Conservation (phyloP, 2,329 filamentous ascomycete species). For the Sporothrix dimorphospora region DNA sequence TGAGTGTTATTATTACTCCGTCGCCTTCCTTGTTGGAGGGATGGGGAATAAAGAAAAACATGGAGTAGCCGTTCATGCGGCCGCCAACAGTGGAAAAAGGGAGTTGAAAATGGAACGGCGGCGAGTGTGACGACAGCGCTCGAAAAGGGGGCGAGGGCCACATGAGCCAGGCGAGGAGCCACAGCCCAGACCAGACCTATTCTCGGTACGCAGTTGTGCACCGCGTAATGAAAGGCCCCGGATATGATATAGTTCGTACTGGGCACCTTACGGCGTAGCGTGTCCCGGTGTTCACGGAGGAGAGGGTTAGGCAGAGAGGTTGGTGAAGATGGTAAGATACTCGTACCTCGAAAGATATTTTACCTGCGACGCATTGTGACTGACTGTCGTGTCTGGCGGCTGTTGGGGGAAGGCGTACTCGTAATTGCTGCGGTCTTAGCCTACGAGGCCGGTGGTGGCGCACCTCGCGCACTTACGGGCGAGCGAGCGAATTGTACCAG, state of each 20-base stretch:
- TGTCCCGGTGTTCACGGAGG: background rate
- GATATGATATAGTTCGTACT: too few species aligned
- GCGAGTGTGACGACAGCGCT: background rate
- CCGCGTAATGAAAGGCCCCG: slow-evolving; percentile 15
- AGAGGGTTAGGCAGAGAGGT: background rate
- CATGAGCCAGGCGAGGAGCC: slow-evolving; percentile 3
- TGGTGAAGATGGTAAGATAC: background rate
- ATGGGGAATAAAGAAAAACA: slow-evolving; percentile 26
- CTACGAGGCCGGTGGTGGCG: slow-evolving; percentile 35
- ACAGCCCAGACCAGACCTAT: slow-evolving; percentile 19
- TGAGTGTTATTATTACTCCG: slow-evolving; percentile 3
- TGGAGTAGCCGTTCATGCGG: slow-evolving; percentile 14
- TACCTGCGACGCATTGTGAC: background rate
- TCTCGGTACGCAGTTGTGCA: slow-evolving; percentile 15
- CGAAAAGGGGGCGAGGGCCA: background rate
- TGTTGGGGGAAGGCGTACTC: background rate
- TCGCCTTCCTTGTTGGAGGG: slow-evolving; percentile 9
- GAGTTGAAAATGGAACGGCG: slow-evolving; percentile 10
- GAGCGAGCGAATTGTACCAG: slow-evolving; percentile 28
- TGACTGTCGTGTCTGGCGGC: background rate
- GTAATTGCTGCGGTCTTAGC: slow-evolving; percentile 21
- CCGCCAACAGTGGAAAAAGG: slow-evolving; percentile 21
- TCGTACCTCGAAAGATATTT: background rate
- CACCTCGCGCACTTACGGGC: slow-evolving; percentile 29
- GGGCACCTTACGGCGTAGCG: background rate